Percentiles rank a stretch among this genome's conserved stretches.
Evolutionary conservation across 345 rosid genomes (phyloP).

Genomic region (Euphorbia lathyris): DNA sequence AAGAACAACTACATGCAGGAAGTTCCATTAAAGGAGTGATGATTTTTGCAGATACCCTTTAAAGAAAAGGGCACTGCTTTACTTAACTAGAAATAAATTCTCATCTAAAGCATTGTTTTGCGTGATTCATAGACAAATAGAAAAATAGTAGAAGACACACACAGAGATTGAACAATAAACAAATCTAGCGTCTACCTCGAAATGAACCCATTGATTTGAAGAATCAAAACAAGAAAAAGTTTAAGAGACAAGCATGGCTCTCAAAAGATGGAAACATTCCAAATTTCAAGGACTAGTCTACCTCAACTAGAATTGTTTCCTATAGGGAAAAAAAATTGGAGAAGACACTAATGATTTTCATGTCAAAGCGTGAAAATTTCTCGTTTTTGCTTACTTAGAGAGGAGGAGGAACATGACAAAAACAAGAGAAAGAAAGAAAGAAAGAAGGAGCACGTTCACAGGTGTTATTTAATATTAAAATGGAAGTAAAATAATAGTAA

Average conservation of each 20-base stretch:
- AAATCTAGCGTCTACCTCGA: conserved; percentile 12
- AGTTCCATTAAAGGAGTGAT: conserved; percentile 13
- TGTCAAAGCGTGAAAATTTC: conserved; percentile 28
- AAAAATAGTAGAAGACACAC: not conserved
- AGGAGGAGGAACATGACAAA: conserved; percentile 1
- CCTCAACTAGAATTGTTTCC: not conserved
- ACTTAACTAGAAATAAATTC: conserved; percentile 23
- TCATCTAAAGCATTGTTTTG: conserved; percentile 48
- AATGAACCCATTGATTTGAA: conserved; percentile 3
- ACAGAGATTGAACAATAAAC: conserved; percentile 8
- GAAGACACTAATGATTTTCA: conserved; percentile 47
- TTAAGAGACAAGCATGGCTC: conserved; percentile 55
- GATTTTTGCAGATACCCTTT: conserved; percentile 20
- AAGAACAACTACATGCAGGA: conserved; percentile 25
- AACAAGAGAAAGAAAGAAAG: not conserved
- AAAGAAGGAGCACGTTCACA: conserved; percentile 49
- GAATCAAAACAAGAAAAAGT: conserved; percentile 19
- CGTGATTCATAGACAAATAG: conserved; percentile 30
- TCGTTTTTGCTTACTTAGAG: not conserved
- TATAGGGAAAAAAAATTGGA: conserved; percentile 21
- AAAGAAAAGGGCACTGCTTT: conserved; percentile 28
- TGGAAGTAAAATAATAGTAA: not conserved
- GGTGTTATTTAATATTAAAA: conserved; percentile 21
- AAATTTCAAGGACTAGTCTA: conserved; percentile 46
- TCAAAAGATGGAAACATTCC: conserved; percentile 73